Percentiles rank a stretch among this genome's conserved stretches.
Evolutionary conservation across 257 asterid species (phyloP).

Genomic region (Przewalskia tangutica): DNA sequence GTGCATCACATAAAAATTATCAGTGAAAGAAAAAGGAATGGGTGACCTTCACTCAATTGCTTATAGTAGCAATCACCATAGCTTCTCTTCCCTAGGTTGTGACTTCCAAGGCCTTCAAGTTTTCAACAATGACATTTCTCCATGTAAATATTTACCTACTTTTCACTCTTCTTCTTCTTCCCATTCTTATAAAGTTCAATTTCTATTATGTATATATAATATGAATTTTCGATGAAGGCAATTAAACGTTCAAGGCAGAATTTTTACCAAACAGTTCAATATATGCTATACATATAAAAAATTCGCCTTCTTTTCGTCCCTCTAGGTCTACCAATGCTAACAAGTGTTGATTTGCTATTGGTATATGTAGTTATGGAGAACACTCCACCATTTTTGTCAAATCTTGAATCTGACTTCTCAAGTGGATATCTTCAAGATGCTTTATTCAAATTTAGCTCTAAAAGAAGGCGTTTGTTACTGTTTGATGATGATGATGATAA

Average conservation of each 20-base stretch:
- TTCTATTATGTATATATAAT: no score
- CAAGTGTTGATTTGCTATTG: not conserved
- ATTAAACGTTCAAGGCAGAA: no score
- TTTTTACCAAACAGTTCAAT: not conserved
- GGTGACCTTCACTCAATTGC: conserved; percentile 53
- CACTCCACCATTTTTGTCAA: conserved; percentile 29
- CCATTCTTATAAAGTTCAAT: not conserved
- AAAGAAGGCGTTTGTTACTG: conserved; percentile 48
- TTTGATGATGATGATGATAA: conserved; percentile 7
- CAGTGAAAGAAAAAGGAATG: conserved; percentile 6
- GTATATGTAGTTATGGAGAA: conserved; percentile 16
- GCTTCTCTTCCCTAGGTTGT: conserved; percentile 28
- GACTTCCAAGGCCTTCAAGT: conserved; percentile 47
- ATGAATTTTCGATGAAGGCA: no score
- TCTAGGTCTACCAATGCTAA: not conserved
- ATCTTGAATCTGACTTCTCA: conserved; percentile 31
- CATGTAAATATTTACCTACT: conserved; percentile 9
- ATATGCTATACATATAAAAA: not conserved
- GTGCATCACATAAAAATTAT: not conserved
- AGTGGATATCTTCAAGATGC: conserved; percentile 88
- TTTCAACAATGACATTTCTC: conserved; percentile 54
- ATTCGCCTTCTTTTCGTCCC: not conserved
- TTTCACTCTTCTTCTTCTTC: not conserved
- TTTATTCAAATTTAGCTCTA: conserved; percentile 57
- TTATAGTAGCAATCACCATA: conserved; percentile 15